These are phyloP conservation scores for Spiromastix sp. DNA, from an alignment of 2,329 filamentous ascomycete species.

Conservation along the genomic window DNA sequence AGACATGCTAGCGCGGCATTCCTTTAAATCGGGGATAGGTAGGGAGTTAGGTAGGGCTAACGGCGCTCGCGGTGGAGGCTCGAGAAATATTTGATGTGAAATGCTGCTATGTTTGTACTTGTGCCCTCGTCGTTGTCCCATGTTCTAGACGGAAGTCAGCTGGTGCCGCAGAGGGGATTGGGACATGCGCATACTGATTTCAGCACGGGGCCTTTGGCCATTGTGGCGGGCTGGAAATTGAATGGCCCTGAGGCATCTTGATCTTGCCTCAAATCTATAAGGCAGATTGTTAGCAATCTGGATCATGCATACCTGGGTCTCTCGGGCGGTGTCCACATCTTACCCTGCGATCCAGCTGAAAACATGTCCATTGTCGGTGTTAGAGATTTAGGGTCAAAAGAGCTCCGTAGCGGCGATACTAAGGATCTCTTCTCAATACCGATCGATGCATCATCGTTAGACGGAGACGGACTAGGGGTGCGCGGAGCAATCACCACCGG, in stretches of 20 bases:
- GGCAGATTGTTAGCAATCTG: slow-evolving; percentile 1
- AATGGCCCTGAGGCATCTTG: slow-evolving; percentile 53
- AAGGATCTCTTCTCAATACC: slow-evolving; percentile 15
- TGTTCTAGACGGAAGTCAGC: slow-evolving; percentile 48
- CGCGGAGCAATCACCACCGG: slow-evolving; percentile 51
- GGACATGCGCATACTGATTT: slow-evolving; percentile 72
- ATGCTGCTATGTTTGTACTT: slow-evolving; percentile 97
- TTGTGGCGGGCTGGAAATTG: slow-evolving; percentile 82
- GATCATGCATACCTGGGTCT: too few species aligned
- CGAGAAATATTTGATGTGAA: slow-evolving; percentile 92
- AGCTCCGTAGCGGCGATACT: slow-evolving; percentile 18
- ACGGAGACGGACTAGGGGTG: slow-evolving; percentile 54
- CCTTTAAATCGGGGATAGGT: slow-evolving; percentile 77
- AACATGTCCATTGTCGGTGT: slow-evolving; percentile 37
- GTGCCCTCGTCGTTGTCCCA: slow-evolving; percentile 86
- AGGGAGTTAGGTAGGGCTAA: slow-evolving; percentile 84
- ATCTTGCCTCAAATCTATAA: slow-evolving; percentile 18
- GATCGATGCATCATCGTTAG: slow-evolving; percentile 29
- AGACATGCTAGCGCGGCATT: slow-evolving; percentile 85
- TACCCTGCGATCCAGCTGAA: slow-evolving; percentile 17
- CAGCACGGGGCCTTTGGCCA: slow-evolving; percentile 58
- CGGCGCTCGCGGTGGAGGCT: slow-evolving; percentile 75
- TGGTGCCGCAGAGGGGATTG: slow-evolving; percentile 13
- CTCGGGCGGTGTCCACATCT: too few species aligned
- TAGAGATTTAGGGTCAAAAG: slow-evolving; percentile 36